Base-by-base conservation (phyloP, 2,329 filamentous ascomycete genomes). In the Alternaria gaisen region DNA sequence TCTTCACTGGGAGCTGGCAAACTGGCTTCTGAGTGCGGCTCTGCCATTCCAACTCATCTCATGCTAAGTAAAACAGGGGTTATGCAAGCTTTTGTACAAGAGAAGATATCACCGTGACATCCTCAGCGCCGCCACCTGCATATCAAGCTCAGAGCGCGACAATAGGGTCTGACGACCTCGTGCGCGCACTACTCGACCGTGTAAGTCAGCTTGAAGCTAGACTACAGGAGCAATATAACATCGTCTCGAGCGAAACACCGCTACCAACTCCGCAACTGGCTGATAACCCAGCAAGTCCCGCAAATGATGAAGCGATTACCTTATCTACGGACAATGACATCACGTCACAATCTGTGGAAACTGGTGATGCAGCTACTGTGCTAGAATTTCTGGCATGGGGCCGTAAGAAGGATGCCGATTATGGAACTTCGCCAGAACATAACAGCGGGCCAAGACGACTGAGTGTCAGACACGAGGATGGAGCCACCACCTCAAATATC, bases 321-420 rank as follows among this genome's bases (percentile, higher is more conserved):
- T 18, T 43, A 20, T 20, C 43, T 50, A 5, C 11, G 7, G 8
- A 54, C 26, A 32, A 54, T 16, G n/a, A 30, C 16, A 32, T 16
- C 10, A 14, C 38, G 2, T 16, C 36, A 36, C 20, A 30, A 16
- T 4, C 51, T 14, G 9, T 28, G 5, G 51, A 55, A 12, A 34
- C 51, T 32, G 18, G n/a, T 61, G 80, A 82, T 66, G 81, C 81
- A 1, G 82, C 81, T 2, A 82, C 82, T 3, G 80, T 83, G 3
- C 75, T 84, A 0, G 82, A 84, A 56, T 84, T 83, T 30, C 46
- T 83, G 2, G 81, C 82, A 1, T 84, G 83, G 82, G 82, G 82
- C 9, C 77, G 82, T 16, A 74, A 77, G 36, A 84, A 84, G 63
- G 79, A 83, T 26, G 53, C 41, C 4, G 56, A 66, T 14, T 68